Base-by-base conservation (phyloP, 768 basidiomycete species). In the Clitopilus passeckerianus region DNA sequence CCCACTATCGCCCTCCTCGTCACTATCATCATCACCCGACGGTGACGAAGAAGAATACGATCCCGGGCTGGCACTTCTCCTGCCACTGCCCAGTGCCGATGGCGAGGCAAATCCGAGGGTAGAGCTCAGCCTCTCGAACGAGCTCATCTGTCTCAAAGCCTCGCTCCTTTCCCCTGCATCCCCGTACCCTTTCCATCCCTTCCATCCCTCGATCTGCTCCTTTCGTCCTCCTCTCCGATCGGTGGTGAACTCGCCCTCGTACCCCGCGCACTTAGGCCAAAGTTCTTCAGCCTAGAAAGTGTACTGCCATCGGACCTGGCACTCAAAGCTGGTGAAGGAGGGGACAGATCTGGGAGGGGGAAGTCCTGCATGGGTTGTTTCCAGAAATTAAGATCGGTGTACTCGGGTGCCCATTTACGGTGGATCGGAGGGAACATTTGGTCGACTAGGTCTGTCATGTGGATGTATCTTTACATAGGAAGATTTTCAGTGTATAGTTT, bases 401-500 rank as follows among this genome's bases (percentile, higher is more conserved):
- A 99, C 69, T 95, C 95, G 1, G 91, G 86, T 12, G 88, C 82
- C 84, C 87, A 89, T 69, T 92, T 93, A 56, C 89, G 85, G 69
- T 94, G 83, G 58, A 98, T 94, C 0, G 96, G 93, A 34, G 97
- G 97, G 78, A 99, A 99, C 88, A 97, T 95, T 74, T 97, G 95
- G 75, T 99, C 95, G 15, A 99, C 97, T n/a, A 99, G 84, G 71
- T 98, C 95, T 7, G 95, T 96, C 93, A 98, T 95, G 69, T 95
- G 92, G 60, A 98, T 98, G 72, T 98, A 98, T 57, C 94, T 95
- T 57, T 33, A 52, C 30, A 57, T 33, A 50, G 46, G 57, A 59
- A 22, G 12, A 22, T 34, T 30, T 30, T 30, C 27, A 30, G 69
- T 95, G 92, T 60, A 98, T 97, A 72, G 98, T 98, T 57, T 94